These are phyloP conservation scores for Aspergillus campestris DNA, from an alignment of 495 filamentous ascomycete genomes.

Conservation along the genomic window DNA sequence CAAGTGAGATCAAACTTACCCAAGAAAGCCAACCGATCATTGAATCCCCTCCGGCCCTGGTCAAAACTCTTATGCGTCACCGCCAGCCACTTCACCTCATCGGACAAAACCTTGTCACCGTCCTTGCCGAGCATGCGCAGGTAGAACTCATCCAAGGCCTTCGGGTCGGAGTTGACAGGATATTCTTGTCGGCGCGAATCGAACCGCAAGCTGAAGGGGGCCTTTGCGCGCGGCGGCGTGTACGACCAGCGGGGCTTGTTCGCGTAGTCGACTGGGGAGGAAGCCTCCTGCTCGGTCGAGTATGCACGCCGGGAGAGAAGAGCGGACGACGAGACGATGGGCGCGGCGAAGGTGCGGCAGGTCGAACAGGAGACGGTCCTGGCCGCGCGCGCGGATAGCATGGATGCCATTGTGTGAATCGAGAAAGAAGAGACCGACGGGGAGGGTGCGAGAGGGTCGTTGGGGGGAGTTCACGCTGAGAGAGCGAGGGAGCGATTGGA, in stretches of 20 bases:
- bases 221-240: conserved; percentile 70
- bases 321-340: conserved; percentile 9
- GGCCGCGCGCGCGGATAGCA: conserved; percentile 26
- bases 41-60: conserved; percentile 86
- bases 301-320: conserved; percentile 10
- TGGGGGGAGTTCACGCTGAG: neutral
- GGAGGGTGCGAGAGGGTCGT: neutral
- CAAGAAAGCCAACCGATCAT: conserved; percentile 83
- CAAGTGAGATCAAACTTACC: conserved; percentile 46
- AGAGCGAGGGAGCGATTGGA: conserved; percentile 17
- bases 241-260: conserved; percentile 69
- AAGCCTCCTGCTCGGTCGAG: conserved; percentile 13
- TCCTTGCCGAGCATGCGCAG: conserved; percentile 57
- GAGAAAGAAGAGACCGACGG: conserved; percentile 9
- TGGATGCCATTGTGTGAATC: conserved; percentile 29
- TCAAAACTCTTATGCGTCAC: conserved; percentile 99
- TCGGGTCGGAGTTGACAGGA: conserved; percentile 65
- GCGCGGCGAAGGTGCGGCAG: conserved; percentile 19
- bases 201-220: conserved; percentile 49
- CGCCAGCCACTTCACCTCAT: conserved; percentile 94
- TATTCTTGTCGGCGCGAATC: conserved; percentile 45
- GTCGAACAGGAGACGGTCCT: conserved; percentile 26
- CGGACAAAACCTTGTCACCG: conserved; percentile 64
- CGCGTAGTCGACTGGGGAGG: conserved; percentile 18
- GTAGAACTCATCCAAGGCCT: conserved; percentile 66